These are phyloP conservation scores for Solanum paucissectum DNA, from an alignment of 257 asterid genomes.

Conservation along the genomic window DNA sequence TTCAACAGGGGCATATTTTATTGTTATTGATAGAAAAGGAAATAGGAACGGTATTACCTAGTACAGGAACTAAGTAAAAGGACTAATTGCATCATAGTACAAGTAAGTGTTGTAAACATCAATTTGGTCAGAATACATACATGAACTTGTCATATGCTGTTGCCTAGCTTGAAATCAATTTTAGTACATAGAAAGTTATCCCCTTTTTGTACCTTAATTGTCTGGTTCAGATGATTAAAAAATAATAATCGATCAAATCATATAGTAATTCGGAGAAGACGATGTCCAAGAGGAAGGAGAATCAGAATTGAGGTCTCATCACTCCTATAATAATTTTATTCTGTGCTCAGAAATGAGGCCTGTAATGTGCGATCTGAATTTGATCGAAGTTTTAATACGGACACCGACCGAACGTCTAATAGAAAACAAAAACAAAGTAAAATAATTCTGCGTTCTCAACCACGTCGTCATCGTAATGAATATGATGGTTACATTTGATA, in stretches of 20 bases:
- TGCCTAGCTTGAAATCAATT: not conserved
- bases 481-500: not conserved
- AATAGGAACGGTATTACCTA: not conserved
- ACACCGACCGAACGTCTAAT: no score
- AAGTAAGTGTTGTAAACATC: not conserved
- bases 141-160: not conserved
- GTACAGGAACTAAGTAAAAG: not conserved
- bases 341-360: not conserved
- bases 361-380: not conserved
- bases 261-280: no score
- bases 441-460: no score
- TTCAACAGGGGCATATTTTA: not conserved
- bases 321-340: not conserved
- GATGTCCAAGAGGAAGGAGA: no score
- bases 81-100: not conserved
- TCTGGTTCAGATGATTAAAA: not conserved
- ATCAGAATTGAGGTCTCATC: not conserved
- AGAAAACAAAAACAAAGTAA: no score
- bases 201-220: not conserved
- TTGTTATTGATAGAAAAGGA: not conserved
- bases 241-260: no score
- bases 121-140: not conserved
- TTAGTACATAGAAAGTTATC: not conserved
- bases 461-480: no score
- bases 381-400: fast-evolving